phyloP scores from a whole-genome alignment of 257 asterid genomes.

The Gentiana dahurica region DNA sequence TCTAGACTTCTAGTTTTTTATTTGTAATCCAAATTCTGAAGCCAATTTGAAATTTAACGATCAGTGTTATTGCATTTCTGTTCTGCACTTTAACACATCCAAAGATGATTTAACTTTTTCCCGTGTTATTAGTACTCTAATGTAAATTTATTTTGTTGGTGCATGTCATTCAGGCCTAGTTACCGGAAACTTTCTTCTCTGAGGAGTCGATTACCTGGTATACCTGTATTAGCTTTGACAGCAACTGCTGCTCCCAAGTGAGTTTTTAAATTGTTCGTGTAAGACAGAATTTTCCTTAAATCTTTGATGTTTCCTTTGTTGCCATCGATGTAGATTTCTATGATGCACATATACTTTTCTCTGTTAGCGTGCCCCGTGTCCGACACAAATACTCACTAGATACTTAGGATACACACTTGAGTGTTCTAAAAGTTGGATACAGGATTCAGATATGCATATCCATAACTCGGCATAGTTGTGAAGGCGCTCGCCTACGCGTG shows the following conservation, averaged over 20 bases:
- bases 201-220: conserved; percentile 53
- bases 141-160: conserved; percentile 6
- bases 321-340: neutral
- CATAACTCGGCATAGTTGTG: no score
- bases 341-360: neutral
- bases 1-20: no score
- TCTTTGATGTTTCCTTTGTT: neutral
- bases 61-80: neutral
- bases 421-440: no score
- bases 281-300: no score
- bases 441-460: no score
- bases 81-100: neutral
- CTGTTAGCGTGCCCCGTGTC: no score
- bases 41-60: no score
- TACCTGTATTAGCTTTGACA: conserved; percentile 91
- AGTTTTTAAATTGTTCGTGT: conserved; percentile 19
- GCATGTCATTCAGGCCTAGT: conserved; percentile 66
- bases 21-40: no score
- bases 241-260: conserved; percentile 98
- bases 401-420: no score
- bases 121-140: conserved; percentile 8
- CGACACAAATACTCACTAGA: no score
- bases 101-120: conserved; percentile 1
- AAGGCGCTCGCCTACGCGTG: no score
- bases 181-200: conserved; percentile 83